Evolutionary conservation across 1,284 basidiomycete genomes (phyloP), one percentile per base, ranked within the genome.

Genomic region (Bothia castanella): DNA sequence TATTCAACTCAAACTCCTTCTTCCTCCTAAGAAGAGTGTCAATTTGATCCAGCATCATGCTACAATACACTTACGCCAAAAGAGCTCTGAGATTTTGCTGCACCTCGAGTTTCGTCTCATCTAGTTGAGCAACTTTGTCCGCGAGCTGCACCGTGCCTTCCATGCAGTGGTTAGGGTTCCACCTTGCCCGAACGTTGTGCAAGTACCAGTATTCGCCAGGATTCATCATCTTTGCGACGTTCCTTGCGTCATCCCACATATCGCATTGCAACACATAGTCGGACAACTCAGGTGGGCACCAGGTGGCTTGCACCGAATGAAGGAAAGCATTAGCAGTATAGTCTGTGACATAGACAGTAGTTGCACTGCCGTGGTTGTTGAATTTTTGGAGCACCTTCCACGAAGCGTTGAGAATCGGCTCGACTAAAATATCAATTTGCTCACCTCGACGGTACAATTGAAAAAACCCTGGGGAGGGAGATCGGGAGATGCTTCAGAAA

Each of bases 371-470:
- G 8, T 68, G 57, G 42, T 72, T 74, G 30, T 56, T 31, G 42
- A 74, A 70, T 2, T 69, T 74, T 46, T 75, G 63, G 5, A 85
- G 53, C 19, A 85, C 68, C 83, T 86, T 53, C 17, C 19, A 42
- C 37, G 23, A 49, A 40, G 21, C 35, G 25, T 21, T 39, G 21
- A 31, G 21, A 11, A 40, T 19, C 16, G 2, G 21, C 10, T 44
- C 16, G 23, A 4, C n/a, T 16, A 19, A n/a, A 5, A 21, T 19
- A 30, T 14, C 14, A 14, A 19, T 23, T 17, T 31, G 47, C 74
- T 56, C 53, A 85, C 85, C 74, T 87, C 80, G 8, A 85, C 74
- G 0, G 82, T 85, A 52, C 83, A 85, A 53, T 87, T 74, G 58
- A 87, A 86, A 60, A 75, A 87, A 1, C 80, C 82, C 12, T 57